Conservation (phyloP, 1,139 yeast genomes). For the Saccharomyces hybrid region DNA sequence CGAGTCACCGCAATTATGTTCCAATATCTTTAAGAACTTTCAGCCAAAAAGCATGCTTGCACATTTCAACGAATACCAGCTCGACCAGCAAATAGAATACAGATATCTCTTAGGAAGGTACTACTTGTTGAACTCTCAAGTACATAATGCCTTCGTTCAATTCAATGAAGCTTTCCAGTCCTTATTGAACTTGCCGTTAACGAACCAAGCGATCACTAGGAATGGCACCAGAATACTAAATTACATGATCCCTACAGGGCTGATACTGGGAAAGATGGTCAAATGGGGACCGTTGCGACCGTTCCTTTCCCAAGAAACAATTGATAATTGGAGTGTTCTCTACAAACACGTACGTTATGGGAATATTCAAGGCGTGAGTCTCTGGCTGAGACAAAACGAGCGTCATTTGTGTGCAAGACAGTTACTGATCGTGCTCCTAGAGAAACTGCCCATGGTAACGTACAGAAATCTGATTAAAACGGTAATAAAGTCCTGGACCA, state of each 20-base stretch:
- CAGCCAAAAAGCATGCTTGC: slow-evolving; percentile 27
- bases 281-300: slow-evolving; percentile 2
- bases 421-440: slow-evolving; percentile 21
- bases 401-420: slow-evolving; percentile 11
- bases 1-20: slow-evolving; percentile 29
- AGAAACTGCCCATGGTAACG: slow-evolving; percentile 27
- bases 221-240: slow-evolving; percentile 21
- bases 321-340: slow-evolving; percentile 17
- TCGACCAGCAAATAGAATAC: slow-evolving; percentile 27
- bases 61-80: slow-evolving; percentile 23
- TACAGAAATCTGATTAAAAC: slow-evolving; percentile 23
- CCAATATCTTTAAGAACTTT: slow-evolving; percentile 31
- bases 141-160: slow-evolving; percentile 29
- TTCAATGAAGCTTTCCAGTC: slow-evolving; percentile 20
- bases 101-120: slow-evolving; percentile 29
- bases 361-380: slow-evolving; percentile 18
- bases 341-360: slow-evolving; percentile 18
- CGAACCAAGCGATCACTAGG: slow-evolving; percentile 9
- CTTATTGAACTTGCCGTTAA: slow-evolving; percentile 8
- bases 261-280: slow-evolving; percentile 27
- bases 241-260: slow-evolving; percentile 25
- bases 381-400: slow-evolving; percentile 26
- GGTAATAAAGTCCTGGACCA: slow-evolving; percentile 13
- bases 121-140: slow-evolving; percentile 25
- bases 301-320: slow-evolving; percentile 10